phyloP scores from a whole-genome alignment of 2,329 filamentous ascomycete species.

The Epichloe elymi region DNA sequence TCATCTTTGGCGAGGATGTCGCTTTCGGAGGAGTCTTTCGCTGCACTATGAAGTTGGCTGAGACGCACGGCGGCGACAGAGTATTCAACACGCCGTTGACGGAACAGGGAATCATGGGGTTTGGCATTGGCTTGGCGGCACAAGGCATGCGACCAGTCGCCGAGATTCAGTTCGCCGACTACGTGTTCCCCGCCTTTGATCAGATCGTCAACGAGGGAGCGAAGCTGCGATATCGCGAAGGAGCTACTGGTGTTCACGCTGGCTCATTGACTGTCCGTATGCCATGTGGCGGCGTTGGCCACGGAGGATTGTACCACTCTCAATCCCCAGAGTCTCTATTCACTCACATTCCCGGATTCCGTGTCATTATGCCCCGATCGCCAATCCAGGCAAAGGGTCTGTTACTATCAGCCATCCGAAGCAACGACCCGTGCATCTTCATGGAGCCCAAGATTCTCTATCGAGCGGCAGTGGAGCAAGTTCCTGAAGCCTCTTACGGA shows the following conservation, averaged over 20 bases:
- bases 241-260: conserved; percentile 41
- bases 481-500: conserved; percentile 68
- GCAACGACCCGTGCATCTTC: conserved; percentile 81
- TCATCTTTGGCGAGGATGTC: conserved; percentile 94
- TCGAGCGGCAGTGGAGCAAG: conserved; percentile 81
- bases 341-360: conserved; percentile 72
- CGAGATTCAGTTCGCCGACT: conserved; percentile 93
- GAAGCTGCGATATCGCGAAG: conserved; percentile 71
- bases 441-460: conserved; percentile 93
- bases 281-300: conserved; percentile 81
- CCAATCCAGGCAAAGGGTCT: conserved; percentile 83
- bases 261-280: conserved; percentile 80
- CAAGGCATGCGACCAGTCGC: conserved; percentile 88
- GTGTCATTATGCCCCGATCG: conserved; percentile 75
- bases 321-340: conserved; percentile 85
- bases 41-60: conserved; percentile 80
- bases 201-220: conserved; percentile 90
- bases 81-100: conserved; percentile 95
- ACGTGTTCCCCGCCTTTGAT: conserved; percentile 85
- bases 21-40: conserved; percentile 95
- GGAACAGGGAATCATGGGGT: conserved; percentile 90
- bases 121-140: conserved; percentile 78
- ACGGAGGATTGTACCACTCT: conserved; percentile 78
- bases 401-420: conserved; percentile 59
- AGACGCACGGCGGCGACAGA: conserved; percentile 73